These are phyloP conservation scores for Closterium sp. DNA, from an alignment of 139 green algal genomes.

Conservation along the genomic window DNA sequence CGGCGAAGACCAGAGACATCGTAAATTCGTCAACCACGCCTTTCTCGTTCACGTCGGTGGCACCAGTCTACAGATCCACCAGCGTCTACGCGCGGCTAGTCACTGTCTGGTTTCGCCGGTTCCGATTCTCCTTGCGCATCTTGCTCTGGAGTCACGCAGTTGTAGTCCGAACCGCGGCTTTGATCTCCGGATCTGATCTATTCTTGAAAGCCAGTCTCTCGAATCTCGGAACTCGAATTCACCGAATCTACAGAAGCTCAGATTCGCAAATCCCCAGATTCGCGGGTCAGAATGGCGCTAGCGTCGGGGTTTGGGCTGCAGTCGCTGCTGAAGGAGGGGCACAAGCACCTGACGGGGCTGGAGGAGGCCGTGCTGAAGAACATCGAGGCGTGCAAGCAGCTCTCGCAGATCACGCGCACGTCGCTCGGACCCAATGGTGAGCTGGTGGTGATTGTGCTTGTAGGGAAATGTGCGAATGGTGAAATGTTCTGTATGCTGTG, in stretches of 20 bases:
- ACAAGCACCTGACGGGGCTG: slow-evolving; percentile 91
- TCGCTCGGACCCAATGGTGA: slow-evolving; percentile 91
- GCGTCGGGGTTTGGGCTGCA: slow-evolving; percentile 55
- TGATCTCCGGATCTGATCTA: neutral
- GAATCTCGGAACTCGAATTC: neutral
- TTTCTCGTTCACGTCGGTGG: too few species aligned
- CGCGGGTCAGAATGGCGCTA: neutral
- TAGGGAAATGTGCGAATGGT: too few species aligned
- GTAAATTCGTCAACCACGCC: neutral
- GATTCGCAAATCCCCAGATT: neutral
- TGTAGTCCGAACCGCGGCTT: neutral
- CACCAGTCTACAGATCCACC: too few species aligned
- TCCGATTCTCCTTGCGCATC: neutral
- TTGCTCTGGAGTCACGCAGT: neutral
- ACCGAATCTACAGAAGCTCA: neutral
- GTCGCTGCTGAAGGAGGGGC: slow-evolving; percentile 95
- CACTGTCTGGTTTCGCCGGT: neutral
- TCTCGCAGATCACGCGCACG: slow-evolving; percentile 89
- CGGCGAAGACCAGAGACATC: neutral
- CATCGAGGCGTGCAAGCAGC: slow-evolving; percentile 93
- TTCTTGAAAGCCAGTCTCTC: neutral
- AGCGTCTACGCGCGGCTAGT: neutral
- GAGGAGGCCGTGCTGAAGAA: slow-evolving; percentile 98
- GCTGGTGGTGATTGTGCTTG: too few species aligned
- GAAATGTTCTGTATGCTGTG: too few species aligned